Conservation (phyloP, 139 green algal species). For the Chlorella sp. region DNA sequence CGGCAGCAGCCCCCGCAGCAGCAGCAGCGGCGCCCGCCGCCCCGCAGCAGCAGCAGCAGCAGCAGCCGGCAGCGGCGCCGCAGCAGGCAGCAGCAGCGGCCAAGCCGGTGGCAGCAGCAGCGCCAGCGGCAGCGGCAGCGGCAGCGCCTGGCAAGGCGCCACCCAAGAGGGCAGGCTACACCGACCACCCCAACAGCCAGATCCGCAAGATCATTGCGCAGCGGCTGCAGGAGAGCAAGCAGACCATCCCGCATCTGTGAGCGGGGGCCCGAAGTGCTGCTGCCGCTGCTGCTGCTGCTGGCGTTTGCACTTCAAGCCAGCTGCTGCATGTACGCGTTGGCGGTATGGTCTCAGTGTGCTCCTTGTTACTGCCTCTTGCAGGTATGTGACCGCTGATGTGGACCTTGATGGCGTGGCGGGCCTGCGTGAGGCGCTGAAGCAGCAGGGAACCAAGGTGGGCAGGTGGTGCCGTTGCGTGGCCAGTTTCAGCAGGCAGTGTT, state of each 20-base stretch:
- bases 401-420: constrained; percentile 63
- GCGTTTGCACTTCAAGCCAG: too few relatives aligned
- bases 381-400: constrained; percentile 69
- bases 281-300: background rate
- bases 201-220: constrained; percentile 89
- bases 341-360: too few relatives aligned
- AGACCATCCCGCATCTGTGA: constrained; percentile 78
- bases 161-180: constrained; percentile 43
- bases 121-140: background rate
- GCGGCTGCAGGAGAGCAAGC: constrained; percentile 91
- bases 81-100: constrained; percentile 23
- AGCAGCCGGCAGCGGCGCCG: constrained; percentile 15
- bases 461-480: background rate
- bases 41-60: constrained; percentile 27
- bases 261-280: background rate
- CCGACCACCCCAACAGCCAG: constrained; percentile 80
- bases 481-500: background rate
- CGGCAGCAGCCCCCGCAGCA: constrained; percentile 3
- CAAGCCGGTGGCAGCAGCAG: background rate
- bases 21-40: constrained; percentile 17
- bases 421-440: constrained; percentile 69
- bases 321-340: too few relatives aligned
- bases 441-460: constrained; percentile 50
- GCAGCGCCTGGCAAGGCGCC: too few relatives aligned
- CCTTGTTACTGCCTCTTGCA: background rate